Evolutionary conservation across 73 alveolate genomes (phyloP).

Genomic region (Uronychia setigera): DNA sequence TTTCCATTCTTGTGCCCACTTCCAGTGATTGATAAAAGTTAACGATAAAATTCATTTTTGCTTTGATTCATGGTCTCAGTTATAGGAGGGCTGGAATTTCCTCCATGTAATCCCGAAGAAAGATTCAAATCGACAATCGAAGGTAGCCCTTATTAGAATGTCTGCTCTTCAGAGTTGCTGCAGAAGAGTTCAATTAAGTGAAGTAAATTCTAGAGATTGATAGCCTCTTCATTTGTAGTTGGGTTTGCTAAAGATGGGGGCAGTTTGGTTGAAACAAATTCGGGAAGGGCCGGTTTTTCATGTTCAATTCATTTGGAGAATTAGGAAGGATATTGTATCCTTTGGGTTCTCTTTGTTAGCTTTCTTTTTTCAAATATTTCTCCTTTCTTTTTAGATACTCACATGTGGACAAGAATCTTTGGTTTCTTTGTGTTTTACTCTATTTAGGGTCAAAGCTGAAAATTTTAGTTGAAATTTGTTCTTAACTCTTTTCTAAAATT

Average conservation of each 20-base stretch:
- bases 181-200: neutral
- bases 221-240: no score
- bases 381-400: neutral
- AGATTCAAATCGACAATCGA: neutral
- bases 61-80: neutral
- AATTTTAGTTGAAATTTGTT: neutral
- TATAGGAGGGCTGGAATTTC: neutral
- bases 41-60: neutral
- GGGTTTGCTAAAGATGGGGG: no score
- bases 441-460: neutral
- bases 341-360: neutral
- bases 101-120: neutral
- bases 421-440: neutral
- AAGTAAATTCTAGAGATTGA: neutral
- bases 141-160: neutral
- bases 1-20: neutral
- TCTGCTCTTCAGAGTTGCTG: neutral
- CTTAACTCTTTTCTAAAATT: neutral
- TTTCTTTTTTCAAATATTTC: neutral
- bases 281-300: neutral
- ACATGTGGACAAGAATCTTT: neutral
- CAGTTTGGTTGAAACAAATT: no score
- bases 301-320: no score
- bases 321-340: no score
- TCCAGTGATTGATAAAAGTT: neutral